Conservation (phyloP, 306 rosid genomes). For the Acacia confusa region DNA sequence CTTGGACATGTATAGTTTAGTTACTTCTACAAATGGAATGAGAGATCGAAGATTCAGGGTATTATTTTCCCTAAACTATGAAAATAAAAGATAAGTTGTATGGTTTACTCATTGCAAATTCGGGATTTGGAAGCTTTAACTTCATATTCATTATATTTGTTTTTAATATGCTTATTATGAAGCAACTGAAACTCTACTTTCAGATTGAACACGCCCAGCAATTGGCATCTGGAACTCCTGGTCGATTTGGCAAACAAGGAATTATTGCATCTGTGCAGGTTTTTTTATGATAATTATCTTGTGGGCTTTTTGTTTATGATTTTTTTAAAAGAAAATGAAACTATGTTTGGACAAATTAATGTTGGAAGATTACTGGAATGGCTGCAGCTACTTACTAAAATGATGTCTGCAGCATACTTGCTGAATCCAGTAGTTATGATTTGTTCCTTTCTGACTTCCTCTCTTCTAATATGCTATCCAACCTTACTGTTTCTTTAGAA, state of each 20-base stretch:
- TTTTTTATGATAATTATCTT: conserved; percentile 21
- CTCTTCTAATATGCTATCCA: not conserved
- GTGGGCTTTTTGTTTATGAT: not conserved
- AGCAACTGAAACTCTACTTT: conserved; percentile 30
- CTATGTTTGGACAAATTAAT: conserved; percentile 2
- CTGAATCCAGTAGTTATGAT: not conserved
- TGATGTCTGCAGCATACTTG: conserved; percentile 15
- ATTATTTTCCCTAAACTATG: conserved; percentile 23
- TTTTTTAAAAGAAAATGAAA: not conserved
- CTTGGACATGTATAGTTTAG: conserved; percentile 63
- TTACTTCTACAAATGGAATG: conserved; percentile 58
- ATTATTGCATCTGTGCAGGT: conserved; percentile 87
- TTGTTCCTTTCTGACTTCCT: not conserved
- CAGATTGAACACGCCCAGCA: conserved; percentile 97
- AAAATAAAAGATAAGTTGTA: not conserved
- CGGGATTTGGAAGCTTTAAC: conserved; percentile 1
- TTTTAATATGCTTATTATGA: conserved; percentile 21
- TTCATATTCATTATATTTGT: not conserved
- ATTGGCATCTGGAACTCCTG: conserved; percentile 61
- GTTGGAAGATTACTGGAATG: not conserved
- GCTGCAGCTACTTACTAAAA: not conserved
- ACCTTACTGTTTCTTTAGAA: not conserved
- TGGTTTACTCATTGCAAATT: not conserved
- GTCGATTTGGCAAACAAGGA: conserved; percentile 62
- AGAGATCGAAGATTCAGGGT: conserved; percentile 90